phyloP scores from a whole-genome alignment of 192 early-diverging fungal species.

The Phlyctochytrium planicorne region DNA sequence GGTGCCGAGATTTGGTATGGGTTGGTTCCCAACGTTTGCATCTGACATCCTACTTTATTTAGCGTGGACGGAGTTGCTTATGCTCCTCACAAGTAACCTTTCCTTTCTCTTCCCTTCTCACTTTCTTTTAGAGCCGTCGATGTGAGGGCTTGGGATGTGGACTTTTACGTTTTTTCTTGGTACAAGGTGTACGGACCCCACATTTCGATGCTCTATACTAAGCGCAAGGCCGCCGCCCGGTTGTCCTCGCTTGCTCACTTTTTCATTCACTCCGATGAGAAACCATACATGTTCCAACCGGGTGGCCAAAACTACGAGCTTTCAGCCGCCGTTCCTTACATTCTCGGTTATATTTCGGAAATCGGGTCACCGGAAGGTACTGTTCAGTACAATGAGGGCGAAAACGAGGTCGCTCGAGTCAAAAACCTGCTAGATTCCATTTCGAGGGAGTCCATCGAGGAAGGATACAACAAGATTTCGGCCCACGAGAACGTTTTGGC shows the following conservation, averaged over 20 bases:
- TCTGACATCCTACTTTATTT: too few relatives aligned
- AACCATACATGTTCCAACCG: conserved; percentile 22
- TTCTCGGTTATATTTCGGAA: conserved; percentile 17
- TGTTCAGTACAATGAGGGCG: too few relatives aligned
- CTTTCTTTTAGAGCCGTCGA: conserved; percentile 4
- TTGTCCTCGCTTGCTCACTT: conserved; percentile 7
- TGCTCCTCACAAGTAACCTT: conserved; percentile 13
- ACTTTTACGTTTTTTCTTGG: conserved; percentile 30
- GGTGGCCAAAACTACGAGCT: conserved; percentile 31
- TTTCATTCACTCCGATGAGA: conserved; percentile 1
- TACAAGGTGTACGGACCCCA: conserved; percentile 37
- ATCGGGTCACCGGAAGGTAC: background rate
- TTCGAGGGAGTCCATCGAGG: background rate
- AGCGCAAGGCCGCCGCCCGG: background rate
- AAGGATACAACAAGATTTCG: background rate
- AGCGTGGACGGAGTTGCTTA: conserved; percentile 33
- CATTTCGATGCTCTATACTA: conserved; percentile 18
- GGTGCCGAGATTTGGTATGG: conserved; percentile 22
- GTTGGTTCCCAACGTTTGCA: too few relatives aligned
- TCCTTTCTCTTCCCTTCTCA: background rate
- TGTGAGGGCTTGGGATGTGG: conserved; percentile 20
- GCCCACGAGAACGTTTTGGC: background rate
- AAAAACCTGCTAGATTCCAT: background rate
- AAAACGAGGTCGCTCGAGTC: background rate
- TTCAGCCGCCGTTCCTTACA: conserved; percentile 9